Percentiles rank a stretch among this genome's conserved stretches.
Evolutionary conservation across 805 yeast species (phyloP).

Genomic region (Schwanniomyces polymorphus): DNA sequence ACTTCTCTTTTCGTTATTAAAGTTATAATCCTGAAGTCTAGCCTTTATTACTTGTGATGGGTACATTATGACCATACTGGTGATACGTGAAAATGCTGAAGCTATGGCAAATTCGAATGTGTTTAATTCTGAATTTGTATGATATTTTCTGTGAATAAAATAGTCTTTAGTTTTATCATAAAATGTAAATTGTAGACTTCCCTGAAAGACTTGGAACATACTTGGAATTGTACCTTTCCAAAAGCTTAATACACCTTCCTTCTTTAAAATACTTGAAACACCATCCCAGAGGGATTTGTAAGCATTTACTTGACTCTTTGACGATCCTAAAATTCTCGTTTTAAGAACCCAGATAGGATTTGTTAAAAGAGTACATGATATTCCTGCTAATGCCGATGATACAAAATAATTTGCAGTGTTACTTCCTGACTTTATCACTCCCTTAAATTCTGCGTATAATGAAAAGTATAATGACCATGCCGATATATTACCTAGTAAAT

Average conservation of each 20-base stretch:
- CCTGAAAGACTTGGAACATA: slow-evolving; percentile 81
- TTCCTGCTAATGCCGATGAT: slow-evolving; percentile 59
- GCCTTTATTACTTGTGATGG: slow-evolving; percentile 84
- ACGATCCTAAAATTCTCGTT: slow-evolving; percentile 76
- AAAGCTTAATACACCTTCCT: slow-evolving; percentile 62
- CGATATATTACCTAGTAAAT: slow-evolving; percentile 75
- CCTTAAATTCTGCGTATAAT: slow-evolving; percentile 64
- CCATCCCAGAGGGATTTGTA: slow-evolving; percentile 64
- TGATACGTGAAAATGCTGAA: slow-evolving; percentile 67
- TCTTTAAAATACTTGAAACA: slow-evolving; percentile 39
- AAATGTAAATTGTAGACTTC: slow-evolving; percentile 81
- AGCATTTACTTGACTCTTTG: slow-evolving; percentile 44
- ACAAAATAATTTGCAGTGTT: slow-evolving; percentile 30
- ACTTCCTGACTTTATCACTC: slow-evolving; percentile 7
- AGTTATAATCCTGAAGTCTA: slow-evolving; percentile 55
- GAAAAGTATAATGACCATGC: slow-evolving; percentile 92
- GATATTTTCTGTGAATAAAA: slow-evolving; percentile 10
- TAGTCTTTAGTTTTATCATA: slow-evolving; percentile 73
- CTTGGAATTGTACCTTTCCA: slow-evolving; percentile 79
- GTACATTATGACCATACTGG: slow-evolving; percentile 68
- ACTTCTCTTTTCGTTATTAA: slow-evolving; percentile 19
- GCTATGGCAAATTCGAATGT: slow-evolving; percentile 62
- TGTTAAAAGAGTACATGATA: slow-evolving; percentile 71
- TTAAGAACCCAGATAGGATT: slow-evolving; percentile 96
- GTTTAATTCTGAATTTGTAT: slow-evolving; percentile 25